These are phyloP conservation scores for Botrytis sinoallii DNA, from an alignment of 2,329 filamentous ascomycete genomes.

Conservation along the genomic window DNA sequence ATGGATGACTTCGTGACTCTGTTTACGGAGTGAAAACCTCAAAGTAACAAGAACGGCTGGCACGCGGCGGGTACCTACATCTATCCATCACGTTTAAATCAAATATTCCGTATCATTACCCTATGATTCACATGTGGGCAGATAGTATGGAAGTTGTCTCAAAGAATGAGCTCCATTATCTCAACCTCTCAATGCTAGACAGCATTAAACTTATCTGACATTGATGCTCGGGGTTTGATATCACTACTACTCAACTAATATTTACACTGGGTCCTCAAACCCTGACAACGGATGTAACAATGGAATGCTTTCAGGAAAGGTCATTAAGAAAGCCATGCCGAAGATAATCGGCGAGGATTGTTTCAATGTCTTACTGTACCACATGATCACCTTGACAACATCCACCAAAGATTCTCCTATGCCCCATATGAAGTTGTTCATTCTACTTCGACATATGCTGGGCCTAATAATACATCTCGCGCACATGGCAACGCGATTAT, in stretches of 20 bases:
- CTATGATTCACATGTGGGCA: not conserved
- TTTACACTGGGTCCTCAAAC: not conserved
- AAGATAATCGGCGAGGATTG: not conserved
- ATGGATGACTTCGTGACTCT: not conserved
- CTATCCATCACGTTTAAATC: not conserved
- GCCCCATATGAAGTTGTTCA: not conserved
- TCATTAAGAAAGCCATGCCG: not conserved
- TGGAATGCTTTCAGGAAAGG: not conserved
- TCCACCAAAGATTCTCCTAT: not conserved
- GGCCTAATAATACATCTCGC: not conserved
- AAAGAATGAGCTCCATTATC: not conserved
- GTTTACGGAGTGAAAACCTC: not conserved
- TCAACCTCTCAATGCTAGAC: not conserved
- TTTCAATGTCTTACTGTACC: not conserved
- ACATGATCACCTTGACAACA: not conserved
- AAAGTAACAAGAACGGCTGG: not conserved
- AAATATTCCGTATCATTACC: not conserved
- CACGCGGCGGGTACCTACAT: not conserved
- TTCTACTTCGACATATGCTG: not conserved
- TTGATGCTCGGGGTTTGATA: not conserved
- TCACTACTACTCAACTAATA: not conserved
- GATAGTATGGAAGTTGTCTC: not conserved
- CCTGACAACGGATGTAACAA: not conserved
- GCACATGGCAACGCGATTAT: conserved; percentile 4
- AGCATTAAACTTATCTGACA: not conserved